Percentiles rank a stretch among this genome's conserved stretches.
Evolutionary conservation across 805 yeast species (phyloP).

Genomic region (Clavispora fructus): DNA sequence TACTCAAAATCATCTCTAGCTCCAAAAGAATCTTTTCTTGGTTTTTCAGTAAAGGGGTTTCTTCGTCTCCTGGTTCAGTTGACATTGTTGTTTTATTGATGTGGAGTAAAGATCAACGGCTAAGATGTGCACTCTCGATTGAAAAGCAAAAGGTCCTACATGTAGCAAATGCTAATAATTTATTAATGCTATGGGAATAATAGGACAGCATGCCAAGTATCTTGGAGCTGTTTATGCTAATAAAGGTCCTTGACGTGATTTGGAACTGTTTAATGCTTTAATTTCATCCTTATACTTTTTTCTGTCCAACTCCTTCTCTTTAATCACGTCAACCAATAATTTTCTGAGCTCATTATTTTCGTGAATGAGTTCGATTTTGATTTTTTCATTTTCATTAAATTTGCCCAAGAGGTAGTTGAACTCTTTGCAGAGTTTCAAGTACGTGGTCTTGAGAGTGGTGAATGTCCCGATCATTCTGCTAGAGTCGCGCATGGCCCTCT

Average conservation of each 20-base stretch:
- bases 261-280: not conserved
- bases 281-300: slow-evolving; percentile 12
- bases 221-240: not conserved
- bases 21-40: slow-evolving; percentile 27
- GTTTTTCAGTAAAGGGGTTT: not conserved
- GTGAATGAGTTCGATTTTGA: slow-evolving; percentile 30
- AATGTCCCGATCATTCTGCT: slow-evolving; percentile 26
- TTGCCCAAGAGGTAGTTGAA: slow-evolving; percentile 31
- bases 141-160: not conserved
- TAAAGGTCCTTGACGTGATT: not conserved
- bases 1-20: slow-evolving; percentile 28
- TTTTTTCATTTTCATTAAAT: slow-evolving; percentile 32
- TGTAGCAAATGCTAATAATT: not conserved
- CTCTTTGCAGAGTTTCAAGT: slow-evolving; percentile 34
- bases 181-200: not conserved
- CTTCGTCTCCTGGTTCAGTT: not conserved
- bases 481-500: slow-evolving; percentile 20
- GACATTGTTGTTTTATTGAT: not conserved
- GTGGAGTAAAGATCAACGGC: not conserved
- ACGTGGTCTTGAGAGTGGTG: slow-evolving; percentile 30
- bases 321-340: slow-evolving; percentile 25
- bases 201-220: not conserved
- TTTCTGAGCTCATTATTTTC: slow-evolving; percentile 30
- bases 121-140: not conserved
- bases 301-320: slow-evolving; percentile 20